A percentile compares a stretch with the other conserved stretches of the same genome.
Evolutionary conservation across 257 asterid genomes (phyloP).

Genomic region (Solanum clarkiae): DNA sequence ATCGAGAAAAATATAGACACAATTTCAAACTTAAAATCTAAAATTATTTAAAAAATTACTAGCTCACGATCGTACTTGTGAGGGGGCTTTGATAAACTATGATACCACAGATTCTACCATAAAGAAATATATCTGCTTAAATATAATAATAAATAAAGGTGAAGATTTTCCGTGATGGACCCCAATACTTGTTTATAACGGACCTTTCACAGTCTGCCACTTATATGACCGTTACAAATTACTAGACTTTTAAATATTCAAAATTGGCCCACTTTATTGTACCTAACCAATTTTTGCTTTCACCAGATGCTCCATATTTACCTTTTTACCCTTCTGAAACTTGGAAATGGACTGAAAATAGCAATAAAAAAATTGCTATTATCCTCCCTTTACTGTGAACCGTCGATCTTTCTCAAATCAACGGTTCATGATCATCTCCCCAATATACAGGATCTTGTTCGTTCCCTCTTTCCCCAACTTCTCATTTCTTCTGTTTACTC

Average conservation of each 20-base stretch:
- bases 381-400: not conserved
- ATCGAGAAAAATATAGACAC: not conserved
- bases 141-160: not conserved
- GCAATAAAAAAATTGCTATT: not conserved
- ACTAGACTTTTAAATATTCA: not conserved
- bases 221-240: conserved; percentile 21
- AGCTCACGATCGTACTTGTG: not conserved
- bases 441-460: not conserved
- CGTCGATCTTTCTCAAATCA: conserved; percentile 5
- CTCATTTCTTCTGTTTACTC: conserved; percentile 1
- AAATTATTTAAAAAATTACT: not conserved
- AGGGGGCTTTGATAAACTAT: not conserved
- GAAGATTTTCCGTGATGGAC: not conserved
- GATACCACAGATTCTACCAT: not conserved
- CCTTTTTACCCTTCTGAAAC: not conserved
- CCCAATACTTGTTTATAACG: conserved; percentile 3
- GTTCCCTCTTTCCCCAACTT: not conserved
- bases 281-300: conserved; percentile 1
- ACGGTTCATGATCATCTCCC: conserved; percentile 11
- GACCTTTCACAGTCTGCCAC: conserved; percentile 12
- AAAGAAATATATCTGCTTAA: not conserved
- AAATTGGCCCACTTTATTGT: not conserved
- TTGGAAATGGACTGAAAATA: not conserved
- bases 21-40: accelerated
- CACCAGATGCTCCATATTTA: not conserved